Base-by-base conservation (phyloP, 2,329 filamentous ascomycete genomes). In the Curvularia verruculosa region DNA sequence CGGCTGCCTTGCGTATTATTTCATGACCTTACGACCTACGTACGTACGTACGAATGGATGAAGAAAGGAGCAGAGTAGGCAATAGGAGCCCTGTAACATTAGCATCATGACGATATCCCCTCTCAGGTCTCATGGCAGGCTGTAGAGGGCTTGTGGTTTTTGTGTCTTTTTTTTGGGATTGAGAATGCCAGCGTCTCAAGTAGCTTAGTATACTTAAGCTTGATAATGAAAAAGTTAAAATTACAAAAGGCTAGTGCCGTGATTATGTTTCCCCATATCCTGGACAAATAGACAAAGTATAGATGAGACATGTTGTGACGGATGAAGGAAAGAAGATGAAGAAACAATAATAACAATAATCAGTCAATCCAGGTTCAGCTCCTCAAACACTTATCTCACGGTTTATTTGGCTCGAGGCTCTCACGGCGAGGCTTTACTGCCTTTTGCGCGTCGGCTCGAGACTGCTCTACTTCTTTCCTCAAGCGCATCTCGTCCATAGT, bases 91-190 rank as follows among this genome's bases (percentile, higher is more conserved):
- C 46, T 69, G 66, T 69, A 69, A 63, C 56, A 69, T 59, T 69
- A 69, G 58, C 46, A 58, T 63, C 50, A 60, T 45, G 58, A 61
- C 56, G 62, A 68, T 69, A 69, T 63, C 59, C 64, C 59, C 57
- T 59, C 54, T 48, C 40, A 52, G 49, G 56, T 62, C 63, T 64
- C 56, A 47, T 49, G 40, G 54, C 54, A 60, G 64, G 64, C 54
- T 56, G 60, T 45, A 58, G 63, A 60, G 59, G 63, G 56, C 56
- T 52, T 56, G 37, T 57, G 60, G 49, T 53, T 58, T 58, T 48
- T 50, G 57, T 58, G 48, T 57, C 45, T 45, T 40, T 56, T 57
- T 40, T 56, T 57, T 48, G 43, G 45, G 24, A 45, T 57, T 46
- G 54, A 51, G 48, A 50, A 52, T 51, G 59, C 61, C 49, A 56